phyloP scores from a whole-genome alignment of 331 rosid genomes.

The Dryas integrifolia region DNA sequence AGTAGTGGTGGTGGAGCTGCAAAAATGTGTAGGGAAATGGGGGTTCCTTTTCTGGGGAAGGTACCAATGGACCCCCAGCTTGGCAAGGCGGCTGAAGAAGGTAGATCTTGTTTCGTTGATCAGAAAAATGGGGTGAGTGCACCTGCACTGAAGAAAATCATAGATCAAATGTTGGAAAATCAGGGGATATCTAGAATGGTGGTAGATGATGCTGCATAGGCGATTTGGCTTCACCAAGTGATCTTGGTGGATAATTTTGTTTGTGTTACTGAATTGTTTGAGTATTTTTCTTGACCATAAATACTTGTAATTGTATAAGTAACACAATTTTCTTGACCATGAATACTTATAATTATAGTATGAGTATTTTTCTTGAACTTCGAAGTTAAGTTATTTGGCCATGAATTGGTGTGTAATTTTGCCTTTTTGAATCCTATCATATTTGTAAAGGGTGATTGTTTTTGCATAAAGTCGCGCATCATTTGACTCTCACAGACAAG shows the following conservation, averaged over 20 bases:
- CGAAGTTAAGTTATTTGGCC: too few species aligned
- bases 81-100: conserved; percentile 93
- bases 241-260: background rate
- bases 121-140: conserved; percentile 60
- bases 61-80: conserved; percentile 91
- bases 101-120: conserved; percentile 74
- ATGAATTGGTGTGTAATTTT: too few species aligned
- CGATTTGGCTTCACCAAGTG: conserved; percentile 4
- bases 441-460: too few species aligned
- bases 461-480: too few species aligned
- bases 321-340: background rate
- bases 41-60: conserved; percentile 77
- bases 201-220: conserved; percentile 41
- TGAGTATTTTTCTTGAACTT: too few species aligned
- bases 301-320: too few species aligned
- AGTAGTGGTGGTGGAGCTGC: conserved; percentile 82
- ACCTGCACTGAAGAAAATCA: conserved; percentile 64
- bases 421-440: too few species aligned
- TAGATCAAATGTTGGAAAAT: conserved; percentile 56
- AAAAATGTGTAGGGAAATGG: conserved; percentile 78
- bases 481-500: too few species aligned
- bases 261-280: background rate
- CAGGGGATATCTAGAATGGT: conserved; percentile 38
- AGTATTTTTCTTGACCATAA: too few species aligned
- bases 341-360: too few species aligned